Percentiles rank a stretch among this genome's conserved stretches.
Conservation (phyloP, 805 yeast species). For the Monosporozyma unispora region DNA sequence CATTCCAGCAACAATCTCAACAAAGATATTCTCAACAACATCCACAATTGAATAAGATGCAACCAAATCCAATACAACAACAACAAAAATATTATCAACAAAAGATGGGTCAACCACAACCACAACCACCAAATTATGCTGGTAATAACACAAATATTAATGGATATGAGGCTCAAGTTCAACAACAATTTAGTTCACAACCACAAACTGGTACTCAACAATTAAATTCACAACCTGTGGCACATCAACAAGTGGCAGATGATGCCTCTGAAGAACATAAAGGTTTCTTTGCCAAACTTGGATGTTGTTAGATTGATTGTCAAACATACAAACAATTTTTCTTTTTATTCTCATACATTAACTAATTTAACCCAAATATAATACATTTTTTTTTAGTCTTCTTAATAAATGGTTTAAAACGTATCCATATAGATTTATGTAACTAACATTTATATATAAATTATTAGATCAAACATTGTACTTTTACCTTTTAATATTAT, state of each 20-base stretch:
- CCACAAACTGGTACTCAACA: conserved; percentile 13
- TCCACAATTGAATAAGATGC: conserved; percentile 9
- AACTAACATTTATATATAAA: not conserved
- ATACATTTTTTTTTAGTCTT: not conserved
- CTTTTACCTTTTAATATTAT: too few species aligned
- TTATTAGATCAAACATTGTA: not conserved
- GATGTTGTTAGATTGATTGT: conserved; percentile 27
- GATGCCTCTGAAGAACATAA: conserved; percentile 19
- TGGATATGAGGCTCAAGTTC: conserved; percentile 1
- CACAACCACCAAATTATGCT: conserved; percentile 5
- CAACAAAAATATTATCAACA: conserved; percentile 4
- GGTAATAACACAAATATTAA: not conserved
- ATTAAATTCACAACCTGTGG: conserved; percentile 8
- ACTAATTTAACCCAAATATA: not conserved
- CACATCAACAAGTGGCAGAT: conserved; percentile 2
- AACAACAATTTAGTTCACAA: conserved; percentile 2
- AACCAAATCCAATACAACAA: conserved; percentile 9
- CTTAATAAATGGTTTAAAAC: not conserved
- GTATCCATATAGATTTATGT: not conserved
- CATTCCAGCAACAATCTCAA: conserved; percentile 32
- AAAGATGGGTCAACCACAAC: conserved; percentile 6
- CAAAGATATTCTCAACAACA: conserved; percentile 29
- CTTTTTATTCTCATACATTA: not conserved
- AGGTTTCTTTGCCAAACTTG: conserved; percentile 30
- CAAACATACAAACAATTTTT: too few species aligned